phyloP scores from a whole-genome alignment of 2,329 filamentous ascomycete species.

The Xylariaceae sp. region DNA sequence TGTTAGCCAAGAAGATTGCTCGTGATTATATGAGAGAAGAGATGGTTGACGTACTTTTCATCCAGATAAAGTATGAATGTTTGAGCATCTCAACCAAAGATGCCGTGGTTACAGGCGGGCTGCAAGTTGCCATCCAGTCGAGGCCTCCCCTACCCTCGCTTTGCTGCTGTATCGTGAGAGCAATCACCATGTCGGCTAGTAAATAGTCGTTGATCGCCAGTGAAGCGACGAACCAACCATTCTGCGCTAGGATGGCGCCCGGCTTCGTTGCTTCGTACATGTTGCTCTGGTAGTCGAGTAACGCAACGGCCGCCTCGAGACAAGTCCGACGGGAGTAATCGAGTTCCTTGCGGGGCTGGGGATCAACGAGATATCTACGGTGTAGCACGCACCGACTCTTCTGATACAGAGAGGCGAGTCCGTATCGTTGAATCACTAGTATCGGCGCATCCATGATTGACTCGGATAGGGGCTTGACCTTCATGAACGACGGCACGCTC shows the following conservation, averaged over 20 bases:
- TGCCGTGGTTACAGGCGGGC: slow-evolving; percentile 33
- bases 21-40: neutral
- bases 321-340: slow-evolving; percentile 49
- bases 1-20: slow-evolving; percentile 14
- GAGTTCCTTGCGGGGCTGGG: slow-evolving; percentile 39
- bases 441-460: slow-evolving; percentile 44
- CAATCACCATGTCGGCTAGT: slow-evolving; percentile 56
- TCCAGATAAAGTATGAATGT: slow-evolving; percentile 43
- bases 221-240: slow-evolving; percentile 53
- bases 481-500: slow-evolving; percentile 44
- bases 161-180: slow-evolving; percentile 44
- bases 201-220: slow-evolving; percentile 57
- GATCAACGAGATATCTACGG: slow-evolving; percentile 46
- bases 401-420: slow-evolving; percentile 47
- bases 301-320: slow-evolving; percentile 43
- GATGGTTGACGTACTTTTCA: slow-evolving; percentile 16
- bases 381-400: slow-evolving; percentile 54
- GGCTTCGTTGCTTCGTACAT: slow-evolving; percentile 48
- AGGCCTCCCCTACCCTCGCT: slow-evolving; percentile 32
- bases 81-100: slow-evolving; percentile 39
- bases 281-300: slow-evolving; percentile 44
- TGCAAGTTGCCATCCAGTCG: slow-evolving; percentile 34
- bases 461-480: slow-evolving; percentile 43
- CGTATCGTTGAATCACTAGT: slow-evolving; percentile 49
- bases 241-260: slow-evolving; percentile 47